A percentile compares a stretch with the other conserved stretches of the same genome.
Conservation (phyloP, 1,139 yeast species). For the Yamadazyma siamensis region DNA sequence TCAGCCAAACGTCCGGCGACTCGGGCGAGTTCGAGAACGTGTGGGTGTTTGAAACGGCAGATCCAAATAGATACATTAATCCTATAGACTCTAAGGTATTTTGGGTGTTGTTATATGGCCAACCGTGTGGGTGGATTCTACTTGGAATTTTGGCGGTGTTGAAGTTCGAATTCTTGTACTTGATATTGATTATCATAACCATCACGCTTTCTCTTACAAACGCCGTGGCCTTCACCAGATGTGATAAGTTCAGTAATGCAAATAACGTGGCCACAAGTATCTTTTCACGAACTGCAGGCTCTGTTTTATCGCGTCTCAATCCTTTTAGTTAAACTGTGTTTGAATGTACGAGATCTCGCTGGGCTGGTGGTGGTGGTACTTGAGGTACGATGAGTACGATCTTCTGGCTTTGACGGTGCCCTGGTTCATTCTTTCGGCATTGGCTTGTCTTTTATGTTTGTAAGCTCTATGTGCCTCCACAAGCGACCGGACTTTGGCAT, state of each 20-base stretch:
- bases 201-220: conserved; percentile 72
- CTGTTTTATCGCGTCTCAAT: conserved; percentile 47
- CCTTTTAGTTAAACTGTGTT: conserved; percentile 34
- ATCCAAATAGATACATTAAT: conserved; percentile 76
- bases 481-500: no score
- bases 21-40: conserved; percentile 60
- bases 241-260: conserved; percentile 90
- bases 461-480: no score
- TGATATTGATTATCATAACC: conserved; percentile 63
- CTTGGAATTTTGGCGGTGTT: conserved; percentile 75
- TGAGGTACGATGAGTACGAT: no score
- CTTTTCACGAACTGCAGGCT: conserved; percentile 48
- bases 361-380: no score
- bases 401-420: conserved; percentile 4
- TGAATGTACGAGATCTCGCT: no score
- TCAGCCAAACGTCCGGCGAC: conserved; percentile 38
- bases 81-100: conserved; percentile 89
- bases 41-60: conserved; percentile 89
- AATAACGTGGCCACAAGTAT: conserved; percentile 46
- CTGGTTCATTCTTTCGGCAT: conserved; percentile 2
- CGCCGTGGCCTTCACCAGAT: conserved; percentile 83
- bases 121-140: conserved; percentile 73
- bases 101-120: conserved; percentile 74
- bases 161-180: conserved; percentile 73
- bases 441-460: no score